These are phyloP conservation scores for Glarea lozoyensis DNA, from an alignment of 495 filamentous ascomycete species.

Conservation along the genomic window DNA sequence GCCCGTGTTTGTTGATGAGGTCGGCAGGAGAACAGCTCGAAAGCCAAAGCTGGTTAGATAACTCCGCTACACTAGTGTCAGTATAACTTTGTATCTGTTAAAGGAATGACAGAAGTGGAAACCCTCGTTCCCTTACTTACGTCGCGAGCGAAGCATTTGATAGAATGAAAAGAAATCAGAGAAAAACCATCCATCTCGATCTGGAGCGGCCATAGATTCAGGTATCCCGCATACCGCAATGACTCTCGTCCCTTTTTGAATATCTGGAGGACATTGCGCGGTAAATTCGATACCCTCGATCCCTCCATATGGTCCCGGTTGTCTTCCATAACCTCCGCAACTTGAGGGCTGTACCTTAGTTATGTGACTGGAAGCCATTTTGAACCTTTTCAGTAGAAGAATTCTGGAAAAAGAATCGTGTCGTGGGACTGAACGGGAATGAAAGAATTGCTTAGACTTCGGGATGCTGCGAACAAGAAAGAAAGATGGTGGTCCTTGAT, in stretches of 20 bases:
- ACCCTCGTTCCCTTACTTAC: background rate
- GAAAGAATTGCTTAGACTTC: background rate
- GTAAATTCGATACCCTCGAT: conserved; percentile 9
- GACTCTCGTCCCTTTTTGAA: conserved; percentile 18
- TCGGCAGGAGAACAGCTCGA: conserved; percentile 16
- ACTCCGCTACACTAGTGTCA: conserved; percentile 12
- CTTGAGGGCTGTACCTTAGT: conserved; percentile 8
- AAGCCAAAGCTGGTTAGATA: conserved; percentile 20
- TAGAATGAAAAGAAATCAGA: conserved; percentile 24
- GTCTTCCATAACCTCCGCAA: conserved; percentile 13
- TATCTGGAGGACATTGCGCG: conserved; percentile 16
- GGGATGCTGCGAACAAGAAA: background rate
- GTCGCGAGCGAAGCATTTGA: conserved; percentile 15
- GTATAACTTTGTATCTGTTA: conserved; percentile 6
- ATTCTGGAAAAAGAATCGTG: too few species aligned
- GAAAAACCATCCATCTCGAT: conserved; percentile 22
- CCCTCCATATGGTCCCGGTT: conserved; percentile 8
- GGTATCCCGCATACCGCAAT: conserved; percentile 21
- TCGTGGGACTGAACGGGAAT: background rate
- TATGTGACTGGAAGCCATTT: background rate
- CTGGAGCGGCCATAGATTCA: conserved; percentile 9
- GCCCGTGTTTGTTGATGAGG: conserved; percentile 15
- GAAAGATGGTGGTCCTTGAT: background rate
- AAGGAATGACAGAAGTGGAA: background rate
- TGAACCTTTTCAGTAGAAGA: background rate